Base-by-base conservation (phyloP, 192 early-diverging fungal species). In the Coemansia sp. region DNA sequence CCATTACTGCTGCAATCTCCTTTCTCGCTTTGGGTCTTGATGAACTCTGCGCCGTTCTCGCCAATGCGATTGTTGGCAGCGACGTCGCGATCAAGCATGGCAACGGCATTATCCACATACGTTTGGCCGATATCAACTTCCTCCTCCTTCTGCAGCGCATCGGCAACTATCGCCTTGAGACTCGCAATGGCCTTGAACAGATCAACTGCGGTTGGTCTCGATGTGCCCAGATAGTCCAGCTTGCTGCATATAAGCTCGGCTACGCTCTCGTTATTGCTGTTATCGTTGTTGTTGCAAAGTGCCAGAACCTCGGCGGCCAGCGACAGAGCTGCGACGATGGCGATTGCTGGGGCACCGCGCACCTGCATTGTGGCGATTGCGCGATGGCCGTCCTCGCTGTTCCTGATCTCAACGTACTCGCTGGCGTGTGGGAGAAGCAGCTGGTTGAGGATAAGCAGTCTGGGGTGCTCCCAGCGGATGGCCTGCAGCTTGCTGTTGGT, bases 131-230 rank as follows among this genome's bases (percentile, higher is more conserved):
- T 86, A 13, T 83, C 32, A 32, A 4, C 32, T 63, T 6, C 50
- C 32, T 80, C 72, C 7, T 80, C 72, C 7, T 63, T 76, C 0
- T 70, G 32, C 7, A 43, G 6, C 12, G 66, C 50, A 0, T 74
- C 56, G 0, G 47, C 56, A 0, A 74, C 72, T 0, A 69, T 67
- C 11, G 32, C 18, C 42, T 72, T 66, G 16, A 90, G 85, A 63
- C 87, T 87, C 11, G 70, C 62, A 2, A 79, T 56, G 0, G 96
- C 94, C 67, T 96, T 94, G 75, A 96, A 96, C 43, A 99, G 84
- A 72, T 99, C 97, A 67, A 99, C 95, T 6, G 95, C 97, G 0
- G 97, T 99, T 3, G 95, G 97, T 1, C 97, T 90, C 42, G 95
- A 95, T 11, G 92, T 95, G 64, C 88, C 86, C n/a, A 94, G 81